Evolutionary conservation across 192 early-diverging fungal species (phyloP).

Genomic region (Entomortierella chlamydospora): DNA sequence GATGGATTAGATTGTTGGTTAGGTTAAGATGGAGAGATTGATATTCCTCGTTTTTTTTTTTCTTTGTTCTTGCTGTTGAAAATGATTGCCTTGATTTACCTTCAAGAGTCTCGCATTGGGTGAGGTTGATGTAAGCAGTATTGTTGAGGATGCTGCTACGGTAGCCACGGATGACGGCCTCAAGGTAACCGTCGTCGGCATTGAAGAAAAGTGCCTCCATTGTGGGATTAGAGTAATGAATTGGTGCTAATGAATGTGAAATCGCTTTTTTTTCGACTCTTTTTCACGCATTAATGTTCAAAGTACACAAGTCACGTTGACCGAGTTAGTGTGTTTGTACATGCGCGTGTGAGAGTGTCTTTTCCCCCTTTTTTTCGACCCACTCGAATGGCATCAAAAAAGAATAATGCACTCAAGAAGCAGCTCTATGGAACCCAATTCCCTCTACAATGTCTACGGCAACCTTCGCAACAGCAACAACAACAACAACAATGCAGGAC

Average conservation of each 20-base stretch:
- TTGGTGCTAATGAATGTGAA: not conserved
- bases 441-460: constrained; percentile 25
- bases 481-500: constrained; percentile 3
- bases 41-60: too few relatives aligned
- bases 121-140: constrained; percentile 91
- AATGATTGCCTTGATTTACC: constrained; percentile 56
- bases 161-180: constrained; percentile 96
- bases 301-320: not conserved
- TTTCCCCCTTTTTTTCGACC: not conserved
- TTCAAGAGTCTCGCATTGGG: constrained; percentile 98
- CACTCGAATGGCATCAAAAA: constrained; percentile 6
- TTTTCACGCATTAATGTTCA: not conserved
- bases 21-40: not conserved
- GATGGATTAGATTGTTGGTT: not conserved
- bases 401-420: constrained; percentile 17
- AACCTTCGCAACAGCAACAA: not conserved
- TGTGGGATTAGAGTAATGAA: not conserved
- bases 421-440: constrained; percentile 29
- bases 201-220: constrained; percentile 80
- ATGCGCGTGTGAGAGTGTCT: too few relatives aligned
- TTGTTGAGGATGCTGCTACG: constrained; percentile 85
- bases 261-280: not conserved
- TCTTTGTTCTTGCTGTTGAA: too few relatives aligned
- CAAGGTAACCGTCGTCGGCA: constrained; percentile 90
- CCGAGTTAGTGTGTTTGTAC: too few relatives aligned